A percentile compares a stretch with the other conserved stretches of the same genome.
Conservation (phyloP, 2,329 filamentous ascomycete genomes). For the Penicillium sp. region DNA sequence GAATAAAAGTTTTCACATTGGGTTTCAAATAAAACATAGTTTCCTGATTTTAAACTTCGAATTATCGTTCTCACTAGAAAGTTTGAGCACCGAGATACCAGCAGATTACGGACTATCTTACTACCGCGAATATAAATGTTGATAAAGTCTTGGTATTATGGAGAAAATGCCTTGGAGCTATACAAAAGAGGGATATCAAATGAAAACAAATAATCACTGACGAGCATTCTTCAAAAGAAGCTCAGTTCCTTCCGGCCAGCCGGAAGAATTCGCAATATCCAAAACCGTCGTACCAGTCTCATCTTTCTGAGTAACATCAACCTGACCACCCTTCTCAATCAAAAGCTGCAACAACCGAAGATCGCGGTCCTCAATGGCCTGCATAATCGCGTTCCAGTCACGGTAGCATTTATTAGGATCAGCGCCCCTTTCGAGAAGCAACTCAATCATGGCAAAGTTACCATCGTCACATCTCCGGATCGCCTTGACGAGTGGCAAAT, state of each 20-base stretch:
- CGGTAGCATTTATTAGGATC: conserved; percentile 68
- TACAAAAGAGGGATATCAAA: background rate
- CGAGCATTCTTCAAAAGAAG: conserved; percentile 40
- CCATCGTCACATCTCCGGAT: conserved; percentile 58
- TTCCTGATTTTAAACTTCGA: too few relatives aligned
- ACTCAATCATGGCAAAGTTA: conserved; percentile 61
- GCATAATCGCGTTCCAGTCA: conserved; percentile 65
- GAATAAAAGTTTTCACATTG: too few relatives aligned
- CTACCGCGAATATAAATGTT: too few relatives aligned
- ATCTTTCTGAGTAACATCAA: conserved; percentile 55
- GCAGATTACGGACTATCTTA: too few relatives aligned
- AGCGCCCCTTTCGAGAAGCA: conserved; percentile 63
- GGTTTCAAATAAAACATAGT: too few relatives aligned
- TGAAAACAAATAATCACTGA: background rate
- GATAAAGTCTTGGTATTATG: background rate
- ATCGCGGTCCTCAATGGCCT: conserved; percentile 65
- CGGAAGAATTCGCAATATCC: conserved; percentile 59
- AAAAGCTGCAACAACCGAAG: conserved; percentile 55
- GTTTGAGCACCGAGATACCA: too few relatives aligned
- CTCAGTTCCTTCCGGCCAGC: conserved; percentile 58
- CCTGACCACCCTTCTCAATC: conserved; percentile 47
- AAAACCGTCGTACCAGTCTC: conserved; percentile 56
- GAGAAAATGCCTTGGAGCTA: background rate
- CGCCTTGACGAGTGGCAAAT: conserved; percentile 69
- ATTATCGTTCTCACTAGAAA: too few relatives aligned